Evolutionary conservation across 2,329 filamentous ascomycete species (phyloP), one percentile per base, ranked within the genome.

Genomic region (Exutisphaerella laricina): DNA sequence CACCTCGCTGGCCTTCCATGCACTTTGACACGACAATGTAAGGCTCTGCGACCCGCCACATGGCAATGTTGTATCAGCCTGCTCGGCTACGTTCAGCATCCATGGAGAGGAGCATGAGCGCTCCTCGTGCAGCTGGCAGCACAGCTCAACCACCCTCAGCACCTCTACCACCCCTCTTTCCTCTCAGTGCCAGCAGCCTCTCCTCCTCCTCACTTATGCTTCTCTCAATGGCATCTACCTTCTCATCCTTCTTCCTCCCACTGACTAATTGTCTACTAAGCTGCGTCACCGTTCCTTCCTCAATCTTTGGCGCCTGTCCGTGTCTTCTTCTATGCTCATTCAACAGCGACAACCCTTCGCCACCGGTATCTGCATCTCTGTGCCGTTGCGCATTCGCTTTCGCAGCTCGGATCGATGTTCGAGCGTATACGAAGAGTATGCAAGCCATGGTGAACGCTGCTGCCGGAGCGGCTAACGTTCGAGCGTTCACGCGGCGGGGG

Each of bases 391-490:
- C 80, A 50, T 84, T 83, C 34, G 75, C 69, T 54, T 83, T 82
- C 2, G 82, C 82, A 17, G 79, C 76, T 47, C 74, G 70, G 49
- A 85, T 85, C 17, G 77, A 80, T 6, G 75, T 81, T 38, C 81
- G 68, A 20, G 79, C 71, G 63, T 85, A 85, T 23, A 74, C 65
- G 61, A 76, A 78, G 22, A 80, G 70, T 16, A 82, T 58, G 36
- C 73, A 62, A 12, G 78, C 78, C 78, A 82, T 80, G 10, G 74
- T 75, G 50, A 79, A 69, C 18, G 78, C 78, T n/a, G 77, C 78
- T n/a, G 79, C 67, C 4, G 79, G 78, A 2, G 77, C 78, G 46
- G 76, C 72, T 26, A 79, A 56, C 4, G 72, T 77, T 4, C 62
- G 54, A 23, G 55, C 51, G 46, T 65, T 64, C 57, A 63, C 54